Base-by-base conservation (phyloP, 192 early-diverging fungal species). In the Radiomyces spectabilis region DNA sequence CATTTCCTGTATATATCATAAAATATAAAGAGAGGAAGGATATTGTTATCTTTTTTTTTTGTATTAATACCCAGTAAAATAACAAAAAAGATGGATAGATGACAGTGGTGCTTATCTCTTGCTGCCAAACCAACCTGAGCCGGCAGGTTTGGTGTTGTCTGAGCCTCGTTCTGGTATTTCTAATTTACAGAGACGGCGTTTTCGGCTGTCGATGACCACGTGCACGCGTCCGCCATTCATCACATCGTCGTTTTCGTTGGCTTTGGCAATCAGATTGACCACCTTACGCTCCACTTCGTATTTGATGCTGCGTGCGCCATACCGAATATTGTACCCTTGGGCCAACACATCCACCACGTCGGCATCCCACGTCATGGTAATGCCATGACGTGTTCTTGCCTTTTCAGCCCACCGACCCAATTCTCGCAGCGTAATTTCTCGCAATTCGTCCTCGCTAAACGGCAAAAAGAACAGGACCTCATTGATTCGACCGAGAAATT, bases 231-330 rank as follows among this genome's bases (percentile, higher is more conserved):
- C 59, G 21, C 72, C 72, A 41, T 74, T 68, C 6, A 60, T 48
- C 0, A 74, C 59, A 13, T 74, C 72, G 29, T 74, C 72, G 33
- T 63, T 59, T 45, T 74, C 72, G 50, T 74, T 64, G 15, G 63
- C 57, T 30, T 68, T 68, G 19, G 72, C 72, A 22, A 74, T 71
- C 13, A 69, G 43, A 25, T 69, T 70, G 4, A 74, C 68, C 8
- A 74, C 63, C 27, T 64, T 64, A 0, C 65, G 59, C 18, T 74
- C 72, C 0, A 74, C 72, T 37, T 68, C 72, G 37, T 74, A 69
- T 30, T 74, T 74, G 38, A 74, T 74, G 40, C 67, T 70, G 39
- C 72, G 63, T 1, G 72, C 72, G 19, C 72, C 72, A 27, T 74
- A 74, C 4, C 72, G 61, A 35, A 71, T 60, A 46, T 74, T 74